Evolutionary conservation across 2,329 filamentous ascomycete genomes (phyloP), one percentile per base, ranked within the genome.

Genomic region (Aspergillus proliferans): DNA sequence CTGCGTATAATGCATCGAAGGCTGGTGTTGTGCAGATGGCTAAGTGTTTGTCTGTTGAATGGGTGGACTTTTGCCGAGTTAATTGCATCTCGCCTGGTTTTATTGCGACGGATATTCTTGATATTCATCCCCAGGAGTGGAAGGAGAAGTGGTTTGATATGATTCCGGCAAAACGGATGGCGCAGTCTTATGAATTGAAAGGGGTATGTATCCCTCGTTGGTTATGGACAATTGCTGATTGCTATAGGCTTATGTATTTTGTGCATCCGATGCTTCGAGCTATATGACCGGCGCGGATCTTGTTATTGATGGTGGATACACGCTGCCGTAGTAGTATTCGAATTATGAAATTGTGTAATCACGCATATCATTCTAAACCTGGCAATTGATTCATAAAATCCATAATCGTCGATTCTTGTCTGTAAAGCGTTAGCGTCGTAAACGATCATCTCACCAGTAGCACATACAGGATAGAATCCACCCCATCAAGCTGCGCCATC

Each of bases 211-310:
- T 22, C 15, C 15, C 19, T 6, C 7, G 3, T 30, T 10, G 1
- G 39, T 10, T 33, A 9, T 24, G 22, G 10, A 24, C 28, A 14
- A 22, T 48, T 19, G 22, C 46, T 49, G 19, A 52, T 8, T 24
- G n/a, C 22, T 21, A 18, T 21, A 61, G 58, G 69, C 70, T 14
- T 74, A 73, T 47, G 66, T 75, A 12, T 75, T 74, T 52, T 65
- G 71, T 19, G 73, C 74, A 9, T 71, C 67, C 10, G 71, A 76
- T 61, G 73, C 74, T 1, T 75, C 70, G 43, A 72, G 68, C 43
- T 77, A 76, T 49, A 76, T 75, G 66, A 76, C 74, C 9, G 75
- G 74, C 28, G 66, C 73, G 2, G 69, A 77, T 46, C 56, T 76
- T 12, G 59, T 77, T 22, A 71, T 77, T 48, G 75, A 76, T 48